Evolutionary conservation across 2,329 filamentous ascomycete genomes (phyloP).

Genomic region (Macroventuria anomochaeta): DNA sequence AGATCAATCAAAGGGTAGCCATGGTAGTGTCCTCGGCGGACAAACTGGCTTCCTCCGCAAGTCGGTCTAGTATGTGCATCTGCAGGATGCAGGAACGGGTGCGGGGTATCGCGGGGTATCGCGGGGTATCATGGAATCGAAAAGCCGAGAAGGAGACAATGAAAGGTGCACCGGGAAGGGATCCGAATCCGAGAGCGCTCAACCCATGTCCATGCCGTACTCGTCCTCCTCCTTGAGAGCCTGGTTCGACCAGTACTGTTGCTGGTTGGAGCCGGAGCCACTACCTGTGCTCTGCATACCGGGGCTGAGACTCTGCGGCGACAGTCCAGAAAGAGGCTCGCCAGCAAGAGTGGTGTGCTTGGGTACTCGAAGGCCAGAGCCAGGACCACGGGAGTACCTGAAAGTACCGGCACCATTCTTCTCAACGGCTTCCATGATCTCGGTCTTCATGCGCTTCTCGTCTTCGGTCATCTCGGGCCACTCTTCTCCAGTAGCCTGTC

Average conservation of each 20-base stretch:
- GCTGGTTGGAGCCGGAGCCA: conserved; percentile 58
- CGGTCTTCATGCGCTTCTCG: conserved; percentile 92
- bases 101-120: conserved; percentile 47
- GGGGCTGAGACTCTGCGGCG: conserved; percentile 63
- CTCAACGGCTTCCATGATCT: conserved; percentile 84
- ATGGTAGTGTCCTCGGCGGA: not conserved
- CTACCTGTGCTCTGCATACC: conserved; percentile 70
- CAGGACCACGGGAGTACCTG: conserved; percentile 81
- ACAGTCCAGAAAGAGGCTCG: conserved; percentile 67
- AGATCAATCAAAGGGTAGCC: conserved; percentile 5
- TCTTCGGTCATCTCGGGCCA: conserved; percentile 72
- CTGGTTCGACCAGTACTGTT: conserved; percentile 60
- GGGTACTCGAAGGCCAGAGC: conserved; percentile 87
- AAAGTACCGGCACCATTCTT: conserved; percentile 80
- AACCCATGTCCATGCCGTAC: conserved; percentile 74
- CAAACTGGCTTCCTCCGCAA: conserved; percentile 11
- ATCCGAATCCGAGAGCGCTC: conserved; percentile 21
- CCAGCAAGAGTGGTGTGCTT: conserved; percentile 92
- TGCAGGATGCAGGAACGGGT: conserved; percentile 38
- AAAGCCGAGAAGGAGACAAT: conserved; percentile 31
- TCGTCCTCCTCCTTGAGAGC: conserved; percentile 96
- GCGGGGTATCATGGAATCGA: conserved; percentile 44
- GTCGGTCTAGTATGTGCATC: conserved; percentile 32
- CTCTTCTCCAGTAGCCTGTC: conserved; percentile 54
- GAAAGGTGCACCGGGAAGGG: conserved; percentile 16